Evolutionary conservation across 331 rosid genomes (phyloP), one percentile per base, ranked within the genome.

Genomic region (Malus hybrid): DNA sequence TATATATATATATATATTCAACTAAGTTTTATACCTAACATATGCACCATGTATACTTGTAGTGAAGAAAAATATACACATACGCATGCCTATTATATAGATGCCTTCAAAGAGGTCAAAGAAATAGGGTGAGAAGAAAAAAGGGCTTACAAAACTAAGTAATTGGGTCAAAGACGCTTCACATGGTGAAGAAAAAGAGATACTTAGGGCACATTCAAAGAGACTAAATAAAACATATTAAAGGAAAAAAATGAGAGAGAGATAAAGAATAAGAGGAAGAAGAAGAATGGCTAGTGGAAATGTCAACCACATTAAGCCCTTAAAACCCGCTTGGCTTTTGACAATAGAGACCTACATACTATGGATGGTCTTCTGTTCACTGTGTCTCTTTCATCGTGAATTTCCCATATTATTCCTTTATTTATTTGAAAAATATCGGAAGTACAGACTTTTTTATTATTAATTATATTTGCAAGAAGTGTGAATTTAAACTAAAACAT

Each of bases 141-240:
- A 73, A 55, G 78, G 75, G 70, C 26, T 11, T 60, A 33, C 78
- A 79, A 69, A 73, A 73, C 71, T 29, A 78, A 72, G 85, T 81
- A 44, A 44, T 89, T 82, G 77, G 75, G 95, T 89, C 97, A 87
- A 89, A 91, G 91, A 91, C 94, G 92, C 84, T 86, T 87, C 83
- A 66, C 80, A 84, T 82, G 18, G 48, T 61, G 46, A 74, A 67
- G 80, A 33, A 77, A 82, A 71, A 79, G 33, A 14, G 68, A 72
- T 10, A 39, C 73, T 66, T 22, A 22, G 33, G 15, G 50, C 50
- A 44, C 50, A 44, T 44, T 44, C 15, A 11, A 53, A 77, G 52
- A 11, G 22, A 53, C 12, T 80, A 62, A 55, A 11, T 20, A 50
- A 42, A 13, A 19, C 55, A 18, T 12, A 12, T 61, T 2, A 39